A percentile compares a stretch with the other conserved stretches of the same genome.
These are phyloP conservation scores for Pisolithus sp. DNA, from an alignment of 768 basidiomycete genomes.

Conservation along the genomic window DNA sequence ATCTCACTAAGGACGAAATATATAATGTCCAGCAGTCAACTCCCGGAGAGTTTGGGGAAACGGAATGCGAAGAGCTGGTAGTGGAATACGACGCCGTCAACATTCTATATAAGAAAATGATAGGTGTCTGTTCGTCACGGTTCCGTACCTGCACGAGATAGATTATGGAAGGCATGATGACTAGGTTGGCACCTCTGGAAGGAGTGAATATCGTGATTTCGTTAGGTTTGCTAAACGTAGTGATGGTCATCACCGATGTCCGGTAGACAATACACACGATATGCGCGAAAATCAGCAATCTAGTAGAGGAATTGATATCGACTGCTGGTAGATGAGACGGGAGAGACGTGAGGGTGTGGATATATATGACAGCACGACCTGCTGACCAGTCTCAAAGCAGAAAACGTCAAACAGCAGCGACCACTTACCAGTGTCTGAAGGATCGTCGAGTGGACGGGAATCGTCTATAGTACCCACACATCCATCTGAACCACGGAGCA, in stretches of 20 bases:
- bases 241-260: constrained; percentile 1
- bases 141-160: constrained; percentile 3
- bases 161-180: constrained; percentile 4
- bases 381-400: too few relatives aligned
- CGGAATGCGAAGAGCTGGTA: not conserved
- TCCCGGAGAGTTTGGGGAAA: not conserved
- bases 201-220: constrained; percentile 3
- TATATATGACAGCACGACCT: too few relatives aligned
- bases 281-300: constrained; percentile 1
- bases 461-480: constrained; percentile 1
- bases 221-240: not conserved
- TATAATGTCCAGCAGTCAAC: not conserved
- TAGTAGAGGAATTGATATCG: not conserved
- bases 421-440: not conserved
- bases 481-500: constrained; percentile 3
- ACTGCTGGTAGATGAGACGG: too few relatives aligned
- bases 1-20: not conserved
- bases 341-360: not conserved
- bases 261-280: constrained; percentile 1
- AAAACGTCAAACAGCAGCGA: too few relatives aligned
- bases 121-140: not conserved
- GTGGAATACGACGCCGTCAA: too few relatives aligned
- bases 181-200: constrained; percentile 1
- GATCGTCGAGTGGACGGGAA: not conserved
- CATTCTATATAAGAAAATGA: too few relatives aligned